Conservation (phyloP, 345 rosid genomes). For the Clausena lansium region DNA sequence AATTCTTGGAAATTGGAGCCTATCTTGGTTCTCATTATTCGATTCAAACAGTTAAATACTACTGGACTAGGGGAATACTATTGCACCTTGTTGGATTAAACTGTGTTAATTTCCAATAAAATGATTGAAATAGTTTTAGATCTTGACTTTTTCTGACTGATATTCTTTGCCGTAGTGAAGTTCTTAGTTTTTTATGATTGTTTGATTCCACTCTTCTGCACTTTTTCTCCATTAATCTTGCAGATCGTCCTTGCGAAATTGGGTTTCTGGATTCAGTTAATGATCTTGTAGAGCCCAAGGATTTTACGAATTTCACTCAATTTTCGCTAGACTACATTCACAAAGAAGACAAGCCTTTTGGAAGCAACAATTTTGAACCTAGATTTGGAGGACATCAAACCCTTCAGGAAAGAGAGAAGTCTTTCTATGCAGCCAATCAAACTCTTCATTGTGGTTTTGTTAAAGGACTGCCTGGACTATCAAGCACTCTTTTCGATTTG, state of each 20-base stretch:
- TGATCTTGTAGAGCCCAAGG: constrained; percentile 48
- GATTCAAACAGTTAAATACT: neutral
- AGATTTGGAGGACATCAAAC: constrained; percentile 90
- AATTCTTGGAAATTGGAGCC: neutral
- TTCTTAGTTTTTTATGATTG: constrained; percentile 8
- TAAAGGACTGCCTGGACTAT: constrained; percentile 43
- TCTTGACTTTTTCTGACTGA: neutral
- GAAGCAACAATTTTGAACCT: constrained; percentile 31
- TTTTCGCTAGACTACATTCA: constrained; percentile 61
- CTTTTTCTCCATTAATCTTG: constrained; percentile 8
- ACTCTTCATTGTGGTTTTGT: constrained; percentile 88
- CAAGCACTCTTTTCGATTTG: constrained; percentile 63
- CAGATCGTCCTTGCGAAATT: constrained; percentile 78
- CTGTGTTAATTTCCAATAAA: neutral
- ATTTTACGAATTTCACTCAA: constrained; percentile 42
- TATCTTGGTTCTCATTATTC: neutral
- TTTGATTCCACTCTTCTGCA: constrained; percentile 9
- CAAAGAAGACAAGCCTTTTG: constrained; percentile 34
- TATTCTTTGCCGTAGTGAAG: neutral
- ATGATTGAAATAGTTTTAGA: neutral
- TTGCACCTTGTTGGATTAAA: neutral
- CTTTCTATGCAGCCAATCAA: constrained; percentile 63
- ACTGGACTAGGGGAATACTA: neutral
- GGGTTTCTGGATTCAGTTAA: constrained; percentile 49
- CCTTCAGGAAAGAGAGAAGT: constrained; percentile 66